Evolutionary conservation across 2,329 filamentous ascomycete species (phyloP).

Genomic region (Geosmithia putterillii): DNA sequence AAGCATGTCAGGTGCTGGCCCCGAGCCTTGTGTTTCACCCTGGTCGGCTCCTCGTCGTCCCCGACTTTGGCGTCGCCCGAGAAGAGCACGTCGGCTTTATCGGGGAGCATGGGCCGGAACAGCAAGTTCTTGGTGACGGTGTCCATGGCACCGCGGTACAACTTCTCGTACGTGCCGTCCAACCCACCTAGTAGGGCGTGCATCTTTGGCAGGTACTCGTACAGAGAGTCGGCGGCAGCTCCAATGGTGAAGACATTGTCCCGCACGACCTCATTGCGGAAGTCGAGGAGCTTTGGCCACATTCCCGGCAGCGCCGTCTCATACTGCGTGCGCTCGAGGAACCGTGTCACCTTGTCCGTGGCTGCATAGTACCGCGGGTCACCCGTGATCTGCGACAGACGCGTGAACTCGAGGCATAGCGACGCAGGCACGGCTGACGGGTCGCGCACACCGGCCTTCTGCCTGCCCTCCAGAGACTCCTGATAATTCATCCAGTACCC

Average conservation of each 20-base stretch:
- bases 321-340: constrained; percentile 38
- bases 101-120: constrained; percentile 51
- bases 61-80: constrained; percentile 32
- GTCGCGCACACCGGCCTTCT: constrained; percentile 27
- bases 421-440: constrained; percentile 32
- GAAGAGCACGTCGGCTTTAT: constrained; percentile 46
- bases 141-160: constrained; percentile 35
- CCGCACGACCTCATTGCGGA: constrained; percentile 31
- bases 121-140: constrained; percentile 50
- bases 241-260: constrained; percentile 43
- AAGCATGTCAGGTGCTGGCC: constrained; percentile 52
- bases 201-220: constrained; percentile 56
- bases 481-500: constrained; percentile 22
- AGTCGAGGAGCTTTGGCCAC: constrained; percentile 46
- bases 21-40: constrained; percentile 20
- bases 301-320: constrained; percentile 47
- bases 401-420: constrained; percentile 48
- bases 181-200: constrained; percentile 53
- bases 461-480: constrained; percentile 25
- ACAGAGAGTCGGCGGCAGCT: constrained; percentile 44
- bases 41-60: neutral
- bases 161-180: constrained; percentile 22
- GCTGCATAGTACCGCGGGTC: constrained; percentile 51
- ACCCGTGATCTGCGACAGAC: constrained; percentile 50
- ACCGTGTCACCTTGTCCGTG: constrained; percentile 41